Evolutionary conservation across 2,329 filamentous ascomycete genomes (phyloP), one percentile per base, ranked within the genome.

Genomic region (Scleromitrula shiraiana): DNA sequence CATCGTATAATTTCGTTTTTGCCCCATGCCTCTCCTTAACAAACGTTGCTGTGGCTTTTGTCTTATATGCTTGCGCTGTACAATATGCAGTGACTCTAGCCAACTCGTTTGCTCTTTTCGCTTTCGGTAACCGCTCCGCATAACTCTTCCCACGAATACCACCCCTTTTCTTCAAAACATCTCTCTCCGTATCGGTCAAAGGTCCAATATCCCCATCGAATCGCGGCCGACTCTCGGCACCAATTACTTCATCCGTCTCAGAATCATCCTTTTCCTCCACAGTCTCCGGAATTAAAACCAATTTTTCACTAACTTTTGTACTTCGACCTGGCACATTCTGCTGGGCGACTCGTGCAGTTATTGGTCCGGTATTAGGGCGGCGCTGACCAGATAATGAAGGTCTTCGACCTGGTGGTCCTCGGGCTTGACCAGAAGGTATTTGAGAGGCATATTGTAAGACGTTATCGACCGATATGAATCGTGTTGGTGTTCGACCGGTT

Each of bases 1-100:
- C 93, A 65, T 98, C 93, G 67, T 98, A 98, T 5, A 97, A 75
- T 68, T 98, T 98, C 12, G 91, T 95, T 68, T 89, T 85, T 1
- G 90, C 91, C 26, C 85, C 83, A 68, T 98, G 93, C 60, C 83
- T 84, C 55, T 87, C 86, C 58, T 86, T 84, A 52, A 96, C 73
- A 64, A 98, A 98, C 27, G 87, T 80, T 12, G 90, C 88, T n/a
- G 89, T 88, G 22, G 83, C 78, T 59, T 85, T 84, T 69, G 95
- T 81, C 69, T 91, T 95, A 70, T 90, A 97, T 7, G 85, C 87
- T 66, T 96, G 88, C 0, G 93, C 91, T 0, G 89, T 97, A 66
- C 91, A 97, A 67, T 97, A 98, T 9, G 93, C 93, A 49, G 93
- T 98, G 46, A 97, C 79, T 52, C 93, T 78, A 26, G 91, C 83